Evolutionary conservation across 805 yeast species (phyloP), one percentile per base, ranked within the genome.

Genomic region (Candida andamanensis): DNA sequence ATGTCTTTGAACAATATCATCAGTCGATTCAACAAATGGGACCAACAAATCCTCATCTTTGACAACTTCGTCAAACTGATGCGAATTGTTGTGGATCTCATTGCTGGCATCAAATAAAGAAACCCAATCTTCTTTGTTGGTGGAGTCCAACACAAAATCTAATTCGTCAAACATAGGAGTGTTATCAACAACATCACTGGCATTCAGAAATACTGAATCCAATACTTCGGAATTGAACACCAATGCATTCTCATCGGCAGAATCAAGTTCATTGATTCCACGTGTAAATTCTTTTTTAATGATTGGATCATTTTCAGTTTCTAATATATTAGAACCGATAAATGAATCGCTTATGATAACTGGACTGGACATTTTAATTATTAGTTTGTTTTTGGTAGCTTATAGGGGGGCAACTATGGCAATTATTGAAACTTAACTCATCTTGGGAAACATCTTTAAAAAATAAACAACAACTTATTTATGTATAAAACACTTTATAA

Each of bases 161-260:
- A 56, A 48, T 34, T 76, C 76, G 47, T 76, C 81, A 45, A 79
- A 79, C 73, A 78, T 72, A 36, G 84, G 80, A 46, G 78, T 64
- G 31, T 56, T 51, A 42, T 69, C 74, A 17, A 53, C 33, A 52
- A 41, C 26, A 49, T 51, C 37, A 30, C 56, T 63, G n/a, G n/a
- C n/a, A 39, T 60, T 67, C 50, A 62, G 52, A 45, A 75, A 73
- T 22, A 73, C 73, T 10, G 78, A 70, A 31, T 72, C 74, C 44
- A 75, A 50, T 18, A 74, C 69, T 30, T 69, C 63, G 10, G 73
- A 57, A 47, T 73, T 76, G 46, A 79, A 61, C 41, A 72, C 68
- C 39, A 74, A 54, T 8, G 80, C 78, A 32, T 79, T 62, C 17
- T 50, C 37, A 9, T 11, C 23, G 20, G 30, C 30, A 17, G 21